These are phyloP conservation scores for Cercophora sp. DNA, from an alignment of 495 filamentous ascomycete genomes.

Conservation along the genomic window DNA sequence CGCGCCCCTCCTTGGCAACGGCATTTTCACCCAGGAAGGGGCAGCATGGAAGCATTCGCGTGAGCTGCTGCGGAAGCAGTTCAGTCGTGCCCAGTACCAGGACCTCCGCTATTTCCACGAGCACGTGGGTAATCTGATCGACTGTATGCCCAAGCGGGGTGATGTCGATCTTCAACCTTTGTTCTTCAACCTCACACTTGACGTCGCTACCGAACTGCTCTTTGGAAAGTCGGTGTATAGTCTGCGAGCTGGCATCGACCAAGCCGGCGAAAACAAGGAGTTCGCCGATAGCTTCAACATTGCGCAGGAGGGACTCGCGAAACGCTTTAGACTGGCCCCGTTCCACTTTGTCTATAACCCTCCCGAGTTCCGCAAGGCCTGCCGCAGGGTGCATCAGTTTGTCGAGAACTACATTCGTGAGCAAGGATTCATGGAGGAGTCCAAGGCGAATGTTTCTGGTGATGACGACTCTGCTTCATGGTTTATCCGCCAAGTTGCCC, in stretches of 20 bases:
- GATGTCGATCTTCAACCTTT: constrained; percentile 45
- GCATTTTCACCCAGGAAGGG: constrained; percentile 35
- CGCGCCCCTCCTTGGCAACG: constrained; percentile 28
- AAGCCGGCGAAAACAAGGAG: constrained; percentile 20
- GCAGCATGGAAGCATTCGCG: constrained; percentile 26
- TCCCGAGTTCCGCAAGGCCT: constrained; percentile 32
- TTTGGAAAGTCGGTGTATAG: constrained; percentile 38
- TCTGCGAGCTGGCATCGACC: constrained; percentile 26
- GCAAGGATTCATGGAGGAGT: constrained; percentile 12
- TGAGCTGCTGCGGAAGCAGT: constrained; percentile 45
- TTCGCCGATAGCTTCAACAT: constrained; percentile 39
- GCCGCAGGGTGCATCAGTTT: constrained; percentile 37
- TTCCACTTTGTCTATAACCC: constrained; percentile 37
- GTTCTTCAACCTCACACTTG: constrained; percentile 45
- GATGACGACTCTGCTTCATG: constrained; percentile 2
- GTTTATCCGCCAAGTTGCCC: constrained; percentile 12
- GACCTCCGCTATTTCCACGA: constrained; percentile 33
- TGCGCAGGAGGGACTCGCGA: constrained; percentile 35
- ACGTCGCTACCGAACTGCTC: constrained; percentile 33
- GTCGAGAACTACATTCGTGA: constrained; percentile 34
- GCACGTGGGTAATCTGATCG: constrained; percentile 46
- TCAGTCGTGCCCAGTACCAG: constrained; percentile 44
- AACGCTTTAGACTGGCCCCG: constrained; percentile 36
- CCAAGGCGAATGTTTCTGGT: not conserved
- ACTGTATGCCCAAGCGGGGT: constrained; percentile 28